Evolutionary conservation across 2,329 filamentous ascomycete genomes (phyloP).

Genomic region (Ophidiomyces ophidiicola): DNA sequence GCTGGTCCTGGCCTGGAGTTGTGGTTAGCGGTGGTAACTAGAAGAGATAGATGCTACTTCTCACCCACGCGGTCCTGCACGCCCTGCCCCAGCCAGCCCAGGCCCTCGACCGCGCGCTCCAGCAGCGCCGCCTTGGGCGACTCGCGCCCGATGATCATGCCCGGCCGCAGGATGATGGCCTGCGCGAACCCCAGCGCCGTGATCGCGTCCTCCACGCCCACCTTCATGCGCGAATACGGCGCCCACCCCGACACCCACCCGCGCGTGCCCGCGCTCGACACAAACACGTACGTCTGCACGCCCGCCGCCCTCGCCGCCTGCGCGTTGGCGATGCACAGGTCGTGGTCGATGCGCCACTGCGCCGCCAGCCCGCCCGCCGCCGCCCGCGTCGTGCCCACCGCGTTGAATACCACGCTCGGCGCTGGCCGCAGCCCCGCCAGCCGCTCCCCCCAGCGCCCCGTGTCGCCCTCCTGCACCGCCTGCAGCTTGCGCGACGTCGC

Average conservation of each 20-base stretch:
- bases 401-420: constrained; percentile 23
- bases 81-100: constrained; percentile 19
- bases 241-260: constrained; percentile 20
- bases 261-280: constrained; percentile 26
- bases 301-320: constrained; percentile 27
- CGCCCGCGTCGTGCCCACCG: constrained; percentile 27
- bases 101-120: constrained; percentile 19
- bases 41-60: no score
- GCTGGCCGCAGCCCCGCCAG: constrained; percentile 19
- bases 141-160: constrained; percentile 26
- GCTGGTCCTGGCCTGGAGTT: constrained; percentile 21
- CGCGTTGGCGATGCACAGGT: constrained; percentile 26
- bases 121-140: constrained; percentile 15
- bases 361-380: constrained; percentile 25
- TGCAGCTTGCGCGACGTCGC: constrained; percentile 21
- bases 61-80: constrained; percentile 23
- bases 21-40: no score
- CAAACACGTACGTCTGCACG: constrained; percentile 27
- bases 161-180: constrained; percentile 26
- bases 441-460: constrained; percentile 23
- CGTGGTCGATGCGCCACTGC: constrained; percentile 31
- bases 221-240: constrained; percentile 29
- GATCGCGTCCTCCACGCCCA: constrained; percentile 27
- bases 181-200: constrained; percentile 26
- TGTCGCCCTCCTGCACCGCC: constrained; percentile 21